phyloP scores from a whole-genome alignment of 495 filamentous ascomycete species.

The Cercophora scortea region DNA sequence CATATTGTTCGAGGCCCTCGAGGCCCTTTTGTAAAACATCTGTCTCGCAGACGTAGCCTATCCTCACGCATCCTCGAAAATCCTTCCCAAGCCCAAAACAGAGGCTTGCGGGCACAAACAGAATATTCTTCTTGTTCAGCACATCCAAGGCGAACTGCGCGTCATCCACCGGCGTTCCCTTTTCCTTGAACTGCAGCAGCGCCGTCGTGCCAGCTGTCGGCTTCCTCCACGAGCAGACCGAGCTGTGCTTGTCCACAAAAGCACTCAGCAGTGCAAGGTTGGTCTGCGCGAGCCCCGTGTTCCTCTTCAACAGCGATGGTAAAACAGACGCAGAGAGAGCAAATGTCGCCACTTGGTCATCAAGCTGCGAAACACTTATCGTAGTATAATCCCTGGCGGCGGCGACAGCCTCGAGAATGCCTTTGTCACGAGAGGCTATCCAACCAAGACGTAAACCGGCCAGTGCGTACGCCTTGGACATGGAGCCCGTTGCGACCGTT shows the following conservation, averaged over 20 bases:
- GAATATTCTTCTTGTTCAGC: constrained; percentile 62
- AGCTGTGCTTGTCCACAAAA: constrained; percentile 58
- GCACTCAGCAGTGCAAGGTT: constrained; percentile 62
- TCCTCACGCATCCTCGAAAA: constrained; percentile 69
- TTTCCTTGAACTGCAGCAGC: constrained; percentile 60
- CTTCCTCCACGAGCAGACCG: constrained; percentile 60
- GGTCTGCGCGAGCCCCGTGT: constrained; percentile 59
- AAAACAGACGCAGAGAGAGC: constrained; percentile 58
- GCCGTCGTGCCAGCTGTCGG: constrained; percentile 80
- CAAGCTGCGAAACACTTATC: constrained; percentile 76
- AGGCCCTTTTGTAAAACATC: constrained; percentile 61
- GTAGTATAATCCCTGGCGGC: constrained; percentile 73
- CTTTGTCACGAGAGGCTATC: constrained; percentile 60
- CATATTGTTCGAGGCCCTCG: constrained; percentile 51
- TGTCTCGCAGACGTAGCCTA: constrained; percentile 73
- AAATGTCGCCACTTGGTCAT: constrained; percentile 71
- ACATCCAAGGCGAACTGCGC: constrained; percentile 63
- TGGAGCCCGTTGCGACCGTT: constrained; percentile 66
- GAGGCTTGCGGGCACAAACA: constrained; percentile 66
- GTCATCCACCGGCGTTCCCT: constrained; percentile 63
- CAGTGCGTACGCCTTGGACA: constrained; percentile 81
- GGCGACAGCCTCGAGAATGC: constrained; percentile 59
- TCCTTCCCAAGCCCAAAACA: constrained; percentile 68
- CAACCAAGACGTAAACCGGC: constrained; percentile 80
- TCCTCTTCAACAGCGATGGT: constrained; percentile 59